Evolutionary conservation across 352 stramenopile genomes (phyloP), one percentile per base, ranked within the genome.

Genomic region (Phytophthora ramorum): DNA sequence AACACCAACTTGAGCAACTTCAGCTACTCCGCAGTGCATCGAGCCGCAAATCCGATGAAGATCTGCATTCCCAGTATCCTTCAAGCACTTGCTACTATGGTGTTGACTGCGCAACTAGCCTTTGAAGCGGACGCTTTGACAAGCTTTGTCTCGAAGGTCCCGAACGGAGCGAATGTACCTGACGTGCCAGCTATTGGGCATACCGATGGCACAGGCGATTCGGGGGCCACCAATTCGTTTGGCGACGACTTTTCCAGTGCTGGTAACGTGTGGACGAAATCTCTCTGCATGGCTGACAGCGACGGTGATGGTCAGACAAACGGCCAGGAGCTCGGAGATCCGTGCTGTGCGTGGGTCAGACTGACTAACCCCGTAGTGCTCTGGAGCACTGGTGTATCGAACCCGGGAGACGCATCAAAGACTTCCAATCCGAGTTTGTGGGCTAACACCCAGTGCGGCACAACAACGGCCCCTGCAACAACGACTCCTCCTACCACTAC

Each of bases 111-210:
- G 8, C 34, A 40, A 40, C 34, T 40, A 37, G 19, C 61, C 19
- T 65, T 40, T 9, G 62, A 70, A 30, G 28, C 41, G 20, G 38
- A 46, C 16, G 63, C 47, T 13, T 51, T 35, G 20, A 47, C 58
- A 20, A 37, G 64, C 19, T 79, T 69, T 43, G 67, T 79, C 7
- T 24, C 44, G 14, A 28, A 37, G 2, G 37, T 86, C 2, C 78
- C 78, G 2, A 84, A 86, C 30, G 78, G 75, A 47, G 63, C 30
- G 2, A 86, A 82, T 34, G 75, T 86, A 3, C 51, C 50, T 10
- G 55, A 67, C 24, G 58, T 70, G 16, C 13, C 26, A 0, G 77
- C 72, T 7, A 35, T 86, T 19, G 78, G 78, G 0, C 75, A 85
- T 50, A 37, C 58, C 4, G 53, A 78, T 24, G 71, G 60, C 9